Base-by-base conservation (phyloP, 345 rosid species). In the Eucalyptus caleyi region DNA sequence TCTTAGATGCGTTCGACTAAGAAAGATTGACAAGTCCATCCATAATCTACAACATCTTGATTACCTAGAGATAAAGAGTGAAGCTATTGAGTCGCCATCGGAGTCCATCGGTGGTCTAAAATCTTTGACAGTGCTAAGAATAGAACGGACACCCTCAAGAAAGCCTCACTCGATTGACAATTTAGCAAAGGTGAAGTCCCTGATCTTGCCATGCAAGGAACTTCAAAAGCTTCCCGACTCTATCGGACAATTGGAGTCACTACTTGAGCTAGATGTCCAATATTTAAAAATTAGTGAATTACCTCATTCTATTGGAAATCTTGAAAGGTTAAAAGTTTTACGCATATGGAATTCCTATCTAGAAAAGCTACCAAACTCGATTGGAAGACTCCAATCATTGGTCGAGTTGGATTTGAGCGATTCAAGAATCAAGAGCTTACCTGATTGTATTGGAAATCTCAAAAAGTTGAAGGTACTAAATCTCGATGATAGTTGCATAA, bases 341-440 rank as follows among this genome's bases (percentile, higher is more conserved):
- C 10, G 0, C 4, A 0, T 32, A 2, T 0, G 2, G 0, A 3
- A 3, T 21, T 4, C 0, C 6, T 1, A 1, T 4, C 2, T 87
- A 7, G 1, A 15, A 24, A n/a, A 45, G 37, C 21, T 87, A 32
- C 82, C 82, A 3, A 5, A 60, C 37, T 60, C 40, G 1, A 16
- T 60, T 56, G 32, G 88, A 37, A 60, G 51, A 37, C 72, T 87
- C 24, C 10, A 44, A 11, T 56, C 50, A 37, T 30, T 87, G 32
- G 34, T 47, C 21, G 0, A 44, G 88, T 62, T 87, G 37, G 14
- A 26, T 26, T 1, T 60, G 21, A 3, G 2, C 0, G 1, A 4
- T 0, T 51, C 82, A 24, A 62, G 12, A 2, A 24, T 34, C 7
- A 0, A 0, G 24, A 67, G 5, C 12, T 67, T 87, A 15, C 82